phyloP scores from a whole-genome alignment of 768 basidiomycete genomes.

The Sporobolomyces phaffii region DNA sequence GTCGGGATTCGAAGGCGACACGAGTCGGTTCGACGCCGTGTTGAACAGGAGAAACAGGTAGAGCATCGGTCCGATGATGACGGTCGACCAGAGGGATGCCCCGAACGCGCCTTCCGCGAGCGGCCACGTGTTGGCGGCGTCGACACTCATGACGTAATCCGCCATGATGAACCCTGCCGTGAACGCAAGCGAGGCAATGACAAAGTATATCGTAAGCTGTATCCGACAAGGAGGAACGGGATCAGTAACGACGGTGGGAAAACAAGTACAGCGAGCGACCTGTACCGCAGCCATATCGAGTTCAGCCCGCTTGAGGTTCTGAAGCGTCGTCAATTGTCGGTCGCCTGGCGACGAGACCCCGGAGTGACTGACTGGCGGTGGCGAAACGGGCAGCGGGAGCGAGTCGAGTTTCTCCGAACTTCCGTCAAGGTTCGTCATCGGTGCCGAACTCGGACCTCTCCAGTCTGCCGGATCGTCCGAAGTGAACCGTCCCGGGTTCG shows the following conservation, averaged over 20 bases:
- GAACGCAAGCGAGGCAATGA: neutral
- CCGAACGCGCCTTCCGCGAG: slow-evolving; percentile 13
- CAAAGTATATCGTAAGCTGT: slow-evolving; percentile 8
- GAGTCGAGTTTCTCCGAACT: neutral
- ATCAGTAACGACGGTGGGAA: no score
- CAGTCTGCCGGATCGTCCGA: slow-evolving; percentile 8
- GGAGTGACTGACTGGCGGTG: neutral
- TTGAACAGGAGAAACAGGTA: slow-evolving; percentile 13
- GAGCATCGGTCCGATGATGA: neutral
- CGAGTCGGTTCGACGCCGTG: slow-evolving; percentile 1
- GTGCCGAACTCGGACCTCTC: slow-evolving; percentile 2
- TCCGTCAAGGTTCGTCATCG: neutral
- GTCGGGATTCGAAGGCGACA: neutral
- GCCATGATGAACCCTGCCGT: slow-evolving; percentile 6
- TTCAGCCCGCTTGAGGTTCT: slow-evolving; percentile 11
- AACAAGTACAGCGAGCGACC: neutral
- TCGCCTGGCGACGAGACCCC: neutral
- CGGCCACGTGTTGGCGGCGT: neutral
- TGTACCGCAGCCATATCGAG: slow-evolving; percentile 6
- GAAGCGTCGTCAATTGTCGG: neutral
- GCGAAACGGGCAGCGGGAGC: neutral
- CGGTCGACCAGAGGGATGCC: neutral
- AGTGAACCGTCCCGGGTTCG: neutral
- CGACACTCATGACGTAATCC: slow-evolving; percentile 1
- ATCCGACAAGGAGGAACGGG: neutral